A percentile compares a stretch with the other conserved stretches of the same genome.
phyloP scores from a whole-genome alignment of 108 stramenopile species.

The Mediolabrus comicus region DNA sequence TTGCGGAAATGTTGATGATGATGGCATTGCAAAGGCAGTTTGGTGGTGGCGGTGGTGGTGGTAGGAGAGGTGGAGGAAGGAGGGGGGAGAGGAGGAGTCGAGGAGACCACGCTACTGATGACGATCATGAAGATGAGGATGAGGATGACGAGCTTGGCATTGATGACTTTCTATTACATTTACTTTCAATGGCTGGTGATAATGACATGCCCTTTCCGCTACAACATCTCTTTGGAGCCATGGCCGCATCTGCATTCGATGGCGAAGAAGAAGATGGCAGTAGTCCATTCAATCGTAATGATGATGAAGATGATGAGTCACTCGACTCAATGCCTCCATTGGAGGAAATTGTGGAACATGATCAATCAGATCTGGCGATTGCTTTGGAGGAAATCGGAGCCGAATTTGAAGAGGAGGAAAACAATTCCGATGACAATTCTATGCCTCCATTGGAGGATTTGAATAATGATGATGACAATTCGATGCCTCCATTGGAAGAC shows the following conservation, averaged over 20 bases:
- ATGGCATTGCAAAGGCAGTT: constrained; percentile 15
- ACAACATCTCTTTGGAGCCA: not conserved
- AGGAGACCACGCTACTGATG: not conserved
- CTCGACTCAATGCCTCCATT: not conserved
- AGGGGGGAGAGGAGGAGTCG: not conserved
- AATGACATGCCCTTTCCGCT: not conserved
- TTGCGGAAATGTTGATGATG: constrained; percentile 15
- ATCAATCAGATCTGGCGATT: too few species aligned
- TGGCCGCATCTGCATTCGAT: not conserved
- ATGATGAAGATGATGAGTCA: not conserved
- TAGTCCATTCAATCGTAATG: not conserved
- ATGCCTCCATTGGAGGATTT: too few species aligned
- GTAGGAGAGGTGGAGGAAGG: not conserved
- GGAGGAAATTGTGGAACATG: too few species aligned
- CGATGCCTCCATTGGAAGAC: not conserved
- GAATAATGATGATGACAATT: not conserved
- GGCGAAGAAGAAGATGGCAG: not conserved
- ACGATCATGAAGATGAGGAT: too few species aligned
- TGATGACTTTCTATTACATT: not conserved
- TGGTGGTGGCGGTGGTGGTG: not conserved
- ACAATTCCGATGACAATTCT: too few species aligned
- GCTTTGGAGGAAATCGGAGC: too few species aligned
- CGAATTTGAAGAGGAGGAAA: too few species aligned
- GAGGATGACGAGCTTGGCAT: not conserved
- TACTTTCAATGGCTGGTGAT: not conserved